Evolutionary conservation across 192 early-diverging fungal genomes (phyloP).

Genomic region (Backusella liffmaniae): DNA sequence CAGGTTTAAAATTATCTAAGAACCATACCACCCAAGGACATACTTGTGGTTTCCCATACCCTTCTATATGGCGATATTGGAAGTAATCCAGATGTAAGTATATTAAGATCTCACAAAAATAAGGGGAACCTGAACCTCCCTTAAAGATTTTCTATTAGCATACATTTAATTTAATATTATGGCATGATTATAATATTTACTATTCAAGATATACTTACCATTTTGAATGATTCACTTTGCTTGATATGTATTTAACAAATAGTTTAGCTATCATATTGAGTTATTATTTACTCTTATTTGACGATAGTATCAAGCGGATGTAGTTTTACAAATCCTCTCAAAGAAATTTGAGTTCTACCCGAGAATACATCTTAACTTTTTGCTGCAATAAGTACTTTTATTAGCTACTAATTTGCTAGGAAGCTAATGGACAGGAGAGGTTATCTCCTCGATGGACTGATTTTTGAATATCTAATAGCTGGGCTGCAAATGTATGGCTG

Average conservation of each 20-base stretch:
- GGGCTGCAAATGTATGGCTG: slow-evolving; percentile 84
- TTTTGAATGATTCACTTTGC: background rate
- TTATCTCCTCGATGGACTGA: slow-evolving; percentile 87
- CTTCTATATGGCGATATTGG: too few species aligned
- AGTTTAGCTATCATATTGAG: background rate
- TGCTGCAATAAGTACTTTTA: slow-evolving; percentile 80
- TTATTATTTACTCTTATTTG: slow-evolving; percentile 22
- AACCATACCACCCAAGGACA: too few species aligned
- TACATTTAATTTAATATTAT: background rate
- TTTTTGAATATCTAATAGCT: slow-evolving; percentile 83
- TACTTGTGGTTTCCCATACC: too few species aligned
- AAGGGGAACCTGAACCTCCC: background rate
- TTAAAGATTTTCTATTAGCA: background rate
- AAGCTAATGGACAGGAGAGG: slow-evolving; percentile 65
- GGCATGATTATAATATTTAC: background rate
- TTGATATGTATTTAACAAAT: background rate
- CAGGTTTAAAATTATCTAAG: too few species aligned
- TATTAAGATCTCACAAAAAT: background rate
- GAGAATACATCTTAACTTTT: slow-evolving; percentile 81
- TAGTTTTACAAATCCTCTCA: slow-evolving; percentile 75
- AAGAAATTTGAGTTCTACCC: slow-evolving; percentile 79
- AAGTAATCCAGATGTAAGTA: too few species aligned
- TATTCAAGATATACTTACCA: background rate
- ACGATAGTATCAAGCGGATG: slow-evolving; percentile 20
- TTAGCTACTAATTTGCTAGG: slow-evolving; percentile 86